Evolutionary conservation across 2,329 filamentous ascomycete genomes (phyloP).

Genomic region (Fusarium falciforme): DNA sequence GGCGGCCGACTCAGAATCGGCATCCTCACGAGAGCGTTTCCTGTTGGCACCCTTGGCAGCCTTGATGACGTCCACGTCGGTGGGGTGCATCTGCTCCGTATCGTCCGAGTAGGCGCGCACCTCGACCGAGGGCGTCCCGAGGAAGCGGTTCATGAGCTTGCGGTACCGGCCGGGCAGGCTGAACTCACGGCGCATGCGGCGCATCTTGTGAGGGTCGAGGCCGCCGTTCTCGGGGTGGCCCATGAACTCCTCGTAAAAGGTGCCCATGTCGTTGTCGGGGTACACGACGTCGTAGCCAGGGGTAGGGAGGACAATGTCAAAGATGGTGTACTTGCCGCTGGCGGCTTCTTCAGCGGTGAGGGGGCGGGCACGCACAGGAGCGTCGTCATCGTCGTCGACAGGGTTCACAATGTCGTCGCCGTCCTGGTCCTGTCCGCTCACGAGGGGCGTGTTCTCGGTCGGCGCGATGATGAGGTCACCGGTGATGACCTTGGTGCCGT

Average conservation of each 20-base stretch:
- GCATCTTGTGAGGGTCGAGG: constrained; percentile 88
- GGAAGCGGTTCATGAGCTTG: constrained; percentile 80
- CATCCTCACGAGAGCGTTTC: constrained; percentile 38
- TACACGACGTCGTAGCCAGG: constrained; percentile 93
- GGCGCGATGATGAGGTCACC: constrained; percentile 83
- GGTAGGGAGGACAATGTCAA: constrained; percentile 90
- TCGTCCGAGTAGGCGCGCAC: constrained; percentile 77
- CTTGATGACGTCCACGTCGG: constrained; percentile 80
- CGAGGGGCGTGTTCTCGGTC: constrained; percentile 46
- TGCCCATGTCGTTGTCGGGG: constrained; percentile 83
- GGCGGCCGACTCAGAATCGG: constrained; percentile 21
- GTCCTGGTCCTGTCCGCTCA: constrained; percentile 73
- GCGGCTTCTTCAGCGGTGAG: constrained; percentile 82
- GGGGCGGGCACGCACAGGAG: constrained; percentile 70
- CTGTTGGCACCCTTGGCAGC: constrained; percentile 44
- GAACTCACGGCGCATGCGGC: constrained; percentile 85
- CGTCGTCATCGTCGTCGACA: constrained; percentile 55
- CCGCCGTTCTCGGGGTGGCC: constrained; percentile 78
- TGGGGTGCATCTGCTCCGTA: constrained; percentile 87
- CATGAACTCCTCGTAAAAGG: constrained; percentile 91
- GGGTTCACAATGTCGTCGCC: constrained; percentile 57
- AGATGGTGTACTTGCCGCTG: constrained; percentile 81
- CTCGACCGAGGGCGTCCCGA: constrained; percentile 72
- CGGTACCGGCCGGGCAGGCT: constrained; percentile 91
- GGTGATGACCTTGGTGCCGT: constrained; percentile 79